Evolutionary conservation across 805 yeast genomes (phyloP), one percentile per base, ranked within the genome.

Genomic region (Dipodascopsis uninucleata): DNA sequence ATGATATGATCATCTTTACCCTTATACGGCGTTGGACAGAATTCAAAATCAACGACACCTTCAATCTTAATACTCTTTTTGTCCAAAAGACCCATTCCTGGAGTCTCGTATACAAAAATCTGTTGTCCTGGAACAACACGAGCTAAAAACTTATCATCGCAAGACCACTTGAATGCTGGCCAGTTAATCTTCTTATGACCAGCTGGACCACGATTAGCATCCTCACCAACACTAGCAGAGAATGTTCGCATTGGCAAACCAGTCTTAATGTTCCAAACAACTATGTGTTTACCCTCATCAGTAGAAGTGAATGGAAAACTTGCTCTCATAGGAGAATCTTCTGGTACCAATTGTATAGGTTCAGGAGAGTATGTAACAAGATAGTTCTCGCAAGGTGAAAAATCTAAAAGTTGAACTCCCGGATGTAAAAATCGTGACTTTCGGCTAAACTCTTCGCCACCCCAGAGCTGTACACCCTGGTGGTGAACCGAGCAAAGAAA

Each of bases 131-230:
- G 96, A 41, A 93, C 90, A 68, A 86, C 78, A 71, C 98, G 83
- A 43, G 96, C 97, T 71, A 95, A 85, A 73, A 81, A 93, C 66
- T 78, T 81, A 68, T 86, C 95, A 69, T 93, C 94, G 60, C 71
- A 74, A 35, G 97, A 86, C 97, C 97, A 93, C 70, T 88, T 88
- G 65, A 93, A 81, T 60, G 90, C 78, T 38, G 98, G 98, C 98
- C 98, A 93, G 80, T 81, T 77, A 48, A 75, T 78, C 69, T 76
- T 78, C 68, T 76, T 76, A 71, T 61, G 78, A 74, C 52, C 41
- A 17, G 49, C 48, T 20, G 49, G 49, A 4, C 43, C 50, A 14
- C 47, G 51, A 9, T 45, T 50, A 31, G 39, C 36, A 17, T 41
- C 45, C 22, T 37, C 31, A 9, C 28, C 55, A 51, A 86, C 85